Evolutionary conservation across 1,284 basidiomycete genomes (phyloP), one percentile per base, ranked within the genome.

Genomic region (Blastosporella zonata): DNA sequence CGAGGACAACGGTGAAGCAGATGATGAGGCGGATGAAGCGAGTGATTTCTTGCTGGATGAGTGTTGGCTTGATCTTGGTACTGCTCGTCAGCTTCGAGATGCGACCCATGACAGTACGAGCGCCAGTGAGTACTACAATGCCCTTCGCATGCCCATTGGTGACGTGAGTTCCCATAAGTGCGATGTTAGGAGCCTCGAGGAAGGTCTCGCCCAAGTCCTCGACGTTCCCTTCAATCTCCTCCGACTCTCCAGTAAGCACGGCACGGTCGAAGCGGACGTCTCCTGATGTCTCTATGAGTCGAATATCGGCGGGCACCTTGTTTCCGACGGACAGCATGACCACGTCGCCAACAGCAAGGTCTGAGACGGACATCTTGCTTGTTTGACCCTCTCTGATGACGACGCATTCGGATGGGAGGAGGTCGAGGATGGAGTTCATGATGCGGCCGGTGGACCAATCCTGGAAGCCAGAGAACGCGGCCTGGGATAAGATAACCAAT

Each of bases 331-430:
- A 72, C 60, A 94, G 87, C 0, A 79, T 79, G 47, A 93, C 82
- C 17, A 93, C 70, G 61, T 93, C 91, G 10, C 91, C 91, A 0
- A 87, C 87, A 0, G 93, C 84, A 17, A 93, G 78, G 43, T 90
- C 84, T 57, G 88, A 86, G 22, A 88, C 90, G 9, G 83, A 72
- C 2, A 87, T 66, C 38, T 79, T 78, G 15, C 22, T 42, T 20
- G 77, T 68, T 27, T 77, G 71, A 43, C 77, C 73, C 10, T 89
- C 84, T 1, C 82, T 61, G 15, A 71, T 57, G 36, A 72, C 70
- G 0, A 64, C 59, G 6, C 70, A 69, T 31, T 73, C 68, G 1
- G 69, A 56, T 5, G 71, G 67, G 34, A 73, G 82, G 50, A 62
- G 49, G 8, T 54, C 59, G 43, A 59, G 63, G 58, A 65, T 66